Evolutionary conservation across 2,329 filamentous ascomycete genomes (phyloP).

Genomic region (Neofusicoccum kwambonambiense): DNA sequence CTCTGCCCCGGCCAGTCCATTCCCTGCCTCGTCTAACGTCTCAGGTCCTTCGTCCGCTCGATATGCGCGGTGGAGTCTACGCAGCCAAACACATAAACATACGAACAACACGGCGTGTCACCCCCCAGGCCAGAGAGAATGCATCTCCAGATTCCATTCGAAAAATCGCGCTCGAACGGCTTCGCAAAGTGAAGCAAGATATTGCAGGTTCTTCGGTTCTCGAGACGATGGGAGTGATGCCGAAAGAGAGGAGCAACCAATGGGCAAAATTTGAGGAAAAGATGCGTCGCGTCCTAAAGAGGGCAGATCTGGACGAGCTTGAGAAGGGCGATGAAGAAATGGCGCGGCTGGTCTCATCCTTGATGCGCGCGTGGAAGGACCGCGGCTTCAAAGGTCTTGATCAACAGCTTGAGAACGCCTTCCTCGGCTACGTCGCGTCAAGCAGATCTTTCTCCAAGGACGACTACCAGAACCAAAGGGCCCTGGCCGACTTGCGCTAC

Average conservation of each 20-base stretch:
- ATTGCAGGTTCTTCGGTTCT: background rate
- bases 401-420: conserved; percentile 64
- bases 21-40: background rate
- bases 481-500: conserved; percentile 77
- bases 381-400: conserved; percentile 44
- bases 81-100: background rate
- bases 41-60: too few relatives aligned
- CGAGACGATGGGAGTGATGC: background rate
- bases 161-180: background rate
- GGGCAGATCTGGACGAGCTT: background rate
- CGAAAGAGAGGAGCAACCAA: background rate
- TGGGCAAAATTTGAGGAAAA: background rate
- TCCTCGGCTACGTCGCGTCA: conserved; percentile 50
- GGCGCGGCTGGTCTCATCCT: background rate
- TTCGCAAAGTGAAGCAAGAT: background rate
- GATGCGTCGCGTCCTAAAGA: background rate
- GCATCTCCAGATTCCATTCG: background rate
- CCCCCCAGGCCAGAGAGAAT: background rate
- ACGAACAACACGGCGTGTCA: too few relatives aligned
- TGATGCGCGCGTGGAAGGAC: conserved; percentile 19
- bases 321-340: background rate
- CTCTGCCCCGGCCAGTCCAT: background rate
- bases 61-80: background rate
- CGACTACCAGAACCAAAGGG: conserved; percentile 38
- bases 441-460: conserved; percentile 34